A percentile compares a stretch with the other conserved stretches of the same genome.
These are phyloP conservation scores for Pleoardoris graminearum DNA, from an alignment of 2,329 filamentous ascomycete species.

Conservation along the genomic window DNA sequence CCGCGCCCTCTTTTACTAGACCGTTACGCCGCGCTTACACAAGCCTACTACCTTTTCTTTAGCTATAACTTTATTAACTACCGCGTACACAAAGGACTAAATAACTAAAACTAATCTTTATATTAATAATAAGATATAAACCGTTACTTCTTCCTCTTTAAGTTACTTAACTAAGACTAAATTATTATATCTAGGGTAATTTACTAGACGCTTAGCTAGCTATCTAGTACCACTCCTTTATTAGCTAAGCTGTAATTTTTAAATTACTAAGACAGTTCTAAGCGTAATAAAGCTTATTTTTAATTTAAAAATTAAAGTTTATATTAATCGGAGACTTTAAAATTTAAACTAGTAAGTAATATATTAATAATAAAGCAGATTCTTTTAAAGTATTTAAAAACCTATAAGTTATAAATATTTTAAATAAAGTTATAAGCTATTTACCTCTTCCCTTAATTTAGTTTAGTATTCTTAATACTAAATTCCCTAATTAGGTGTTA, in stretches of 20 bases:
- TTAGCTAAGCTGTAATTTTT: conserved; percentile 12
- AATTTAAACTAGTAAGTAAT: conserved; percentile 11
- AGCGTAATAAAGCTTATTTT: conserved; percentile 15
- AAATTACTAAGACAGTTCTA: conserved; percentile 14
- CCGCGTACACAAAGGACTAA: no score
- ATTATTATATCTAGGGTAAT: conserved; percentile 17
- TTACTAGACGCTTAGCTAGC: conserved; percentile 10
- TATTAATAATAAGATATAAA: neutral
- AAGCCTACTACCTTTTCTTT: no score
- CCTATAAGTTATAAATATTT: conserved; percentile 19
- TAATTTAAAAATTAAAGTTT: conserved; percentile 6
- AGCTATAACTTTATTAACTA: no score
- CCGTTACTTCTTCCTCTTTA: conserved; percentile 6
- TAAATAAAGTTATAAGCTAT: conserved; percentile 15
- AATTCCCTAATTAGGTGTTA: conserved; percentile 20
- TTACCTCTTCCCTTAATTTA: conserved; percentile 10
- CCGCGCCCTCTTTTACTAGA: no score
- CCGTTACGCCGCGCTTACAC: no score
- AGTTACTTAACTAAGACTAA: conserved; percentile 10
- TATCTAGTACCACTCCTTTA: conserved; percentile 14
- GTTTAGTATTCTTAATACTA: neutral
- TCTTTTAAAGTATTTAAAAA: conserved; percentile 12
- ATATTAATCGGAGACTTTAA: conserved; percentile 7
- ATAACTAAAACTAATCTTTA: no score
- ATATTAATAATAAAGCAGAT: conserved; percentile 17